Evolutionary conservation across 805 yeast species (phyloP).

Genomic region (Sugiyamaella chiloensis): DNA sequence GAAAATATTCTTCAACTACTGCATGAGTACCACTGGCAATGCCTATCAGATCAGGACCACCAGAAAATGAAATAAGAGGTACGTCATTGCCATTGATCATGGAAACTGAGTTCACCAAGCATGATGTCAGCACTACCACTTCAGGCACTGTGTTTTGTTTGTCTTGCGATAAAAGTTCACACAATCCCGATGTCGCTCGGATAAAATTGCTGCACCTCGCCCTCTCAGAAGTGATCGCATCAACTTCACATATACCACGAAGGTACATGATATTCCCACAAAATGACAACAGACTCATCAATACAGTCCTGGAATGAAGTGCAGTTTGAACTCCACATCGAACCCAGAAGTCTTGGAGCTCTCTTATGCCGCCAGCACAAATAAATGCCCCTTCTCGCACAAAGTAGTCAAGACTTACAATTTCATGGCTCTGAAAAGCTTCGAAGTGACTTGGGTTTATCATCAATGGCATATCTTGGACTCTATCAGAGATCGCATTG

Average conservation of each 20-base stretch:
- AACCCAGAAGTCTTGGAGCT: not conserved
- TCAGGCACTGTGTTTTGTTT: not conserved
- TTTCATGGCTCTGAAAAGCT: not conserved
- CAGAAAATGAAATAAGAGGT: conserved; percentile 6
- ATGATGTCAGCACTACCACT: conserved; percentile 7
- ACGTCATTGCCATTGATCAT: conserved; percentile 5
- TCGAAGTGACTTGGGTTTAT: not conserved
- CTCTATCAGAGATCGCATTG: conserved; percentile 2
- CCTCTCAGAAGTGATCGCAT: not conserved
- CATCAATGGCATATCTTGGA: too few relatives aligned
- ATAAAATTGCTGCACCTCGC: not conserved
- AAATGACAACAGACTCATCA: not conserved
- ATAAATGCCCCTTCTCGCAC: not conserved
- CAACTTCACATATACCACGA: not conserved
- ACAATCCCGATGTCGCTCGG: not conserved
- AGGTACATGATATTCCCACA: not conserved
- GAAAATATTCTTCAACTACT: not conserved
- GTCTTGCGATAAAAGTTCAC: not conserved
- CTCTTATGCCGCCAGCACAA: not conserved
- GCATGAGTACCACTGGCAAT: conserved; percentile 5
- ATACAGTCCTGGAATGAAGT: conserved; percentile 3
- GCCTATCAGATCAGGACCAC: conserved; percentile 3
- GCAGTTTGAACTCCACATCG: conserved; percentile 4
- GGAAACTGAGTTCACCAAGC: conserved; percentile 3
- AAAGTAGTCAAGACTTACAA: conserved; percentile 5